phyloP scores from a whole-genome alignment of 305 asterid species.

The Caryopteris hybrid region DNA sequence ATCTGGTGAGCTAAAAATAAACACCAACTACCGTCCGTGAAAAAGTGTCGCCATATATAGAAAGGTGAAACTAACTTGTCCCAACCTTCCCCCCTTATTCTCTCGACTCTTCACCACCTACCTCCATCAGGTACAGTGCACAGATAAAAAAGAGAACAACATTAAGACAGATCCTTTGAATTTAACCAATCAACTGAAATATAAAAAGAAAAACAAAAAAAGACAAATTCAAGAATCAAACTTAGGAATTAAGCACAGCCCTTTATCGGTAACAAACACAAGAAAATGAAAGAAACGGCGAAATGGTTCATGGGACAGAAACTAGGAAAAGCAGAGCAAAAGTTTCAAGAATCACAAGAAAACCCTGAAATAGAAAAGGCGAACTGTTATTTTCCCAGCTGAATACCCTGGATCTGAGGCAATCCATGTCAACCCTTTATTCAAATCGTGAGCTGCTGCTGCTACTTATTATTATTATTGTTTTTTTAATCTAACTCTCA shows the following conservation, averaged over 20 bases:
- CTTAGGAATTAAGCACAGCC: conserved; percentile 21
- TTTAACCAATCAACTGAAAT: conserved; percentile 39
- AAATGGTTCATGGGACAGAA: conserved; percentile 39
- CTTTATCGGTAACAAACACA: too few species aligned
- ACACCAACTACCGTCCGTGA: conserved; percentile 38
- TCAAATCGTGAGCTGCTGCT: conserved; percentile 28
- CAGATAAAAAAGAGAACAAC: neutral
- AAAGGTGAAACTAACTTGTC: conserved; percentile 28
- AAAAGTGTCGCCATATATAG: conserved; percentile 20
- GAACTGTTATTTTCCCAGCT: conserved; percentile 29
- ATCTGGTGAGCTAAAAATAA: conserved; percentile 42
- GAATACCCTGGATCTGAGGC: conserved; percentile 89
- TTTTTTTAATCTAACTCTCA: conserved; percentile 30
- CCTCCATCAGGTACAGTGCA: conserved; percentile 12
- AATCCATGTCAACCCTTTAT: conserved; percentile 54
- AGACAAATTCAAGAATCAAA: conserved; percentile 14
- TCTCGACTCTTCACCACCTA: conserved; percentile 32
- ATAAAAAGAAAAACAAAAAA: neutral
- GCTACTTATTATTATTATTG: too few species aligned
- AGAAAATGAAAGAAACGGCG: conserved; percentile 6
- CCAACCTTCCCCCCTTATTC: conserved; percentile 13
- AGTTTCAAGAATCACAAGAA: conserved; percentile 62
- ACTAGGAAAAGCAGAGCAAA: conserved; percentile 33
- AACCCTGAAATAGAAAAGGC: conserved; percentile 55
- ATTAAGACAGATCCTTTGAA: conserved; percentile 25